Conservation (phyloP, 768 basidiomycete genomes). For the Pleurotus platypus region DNA sequence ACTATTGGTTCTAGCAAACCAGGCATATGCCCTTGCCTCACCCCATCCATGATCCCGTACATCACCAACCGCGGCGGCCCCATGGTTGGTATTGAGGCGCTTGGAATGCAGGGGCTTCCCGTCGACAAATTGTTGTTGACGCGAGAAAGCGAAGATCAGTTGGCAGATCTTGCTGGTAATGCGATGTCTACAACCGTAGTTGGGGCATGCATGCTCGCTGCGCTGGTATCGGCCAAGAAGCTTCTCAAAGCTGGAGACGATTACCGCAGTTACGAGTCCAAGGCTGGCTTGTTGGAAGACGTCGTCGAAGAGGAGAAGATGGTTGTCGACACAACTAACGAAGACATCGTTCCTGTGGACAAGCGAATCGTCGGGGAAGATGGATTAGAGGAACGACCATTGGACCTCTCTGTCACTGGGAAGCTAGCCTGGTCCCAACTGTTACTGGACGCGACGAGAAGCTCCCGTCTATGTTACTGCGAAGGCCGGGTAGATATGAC, state of each 20-base stretch:
- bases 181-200: slow-evolving; percentile 98
- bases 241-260: slow-evolving; percentile 69
- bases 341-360: slow-evolving; percentile 20
- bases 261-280: slow-evolving; percentile 63
- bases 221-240: slow-evolving; percentile 63
- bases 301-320: slow-evolving; percentile 31
- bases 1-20: slow-evolving; percentile 76
- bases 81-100: slow-evolving; percentile 89
- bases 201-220: slow-evolving; percentile 83
- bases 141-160: slow-evolving; percentile 88
- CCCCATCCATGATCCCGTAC: slow-evolving; percentile 95
- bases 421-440: slow-evolving; percentile 48
- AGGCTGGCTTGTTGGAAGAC: slow-evolving; percentile 35
- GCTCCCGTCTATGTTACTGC: slow-evolving; percentile 82
- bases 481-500: slow-evolving; percentile 85
- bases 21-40: slow-evolving; percentile 90
- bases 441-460: slow-evolving; percentile 61
- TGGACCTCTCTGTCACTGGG: slow-evolving; percentile 64
- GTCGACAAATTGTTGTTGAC: slow-evolving; percentile 90
- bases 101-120: slow-evolving; percentile 92
- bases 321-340: slow-evolving; percentile 38
- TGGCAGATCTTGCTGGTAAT: slow-evolving; percentile 93
- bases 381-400: slow-evolving; percentile 52
- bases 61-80: slow-evolving; percentile 95
- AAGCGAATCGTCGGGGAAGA: slow-evolving; percentile 74